Base-by-base conservation (phyloP, 495 filamentous ascomycete genomes). In the Xylaria scruposa region DNA sequence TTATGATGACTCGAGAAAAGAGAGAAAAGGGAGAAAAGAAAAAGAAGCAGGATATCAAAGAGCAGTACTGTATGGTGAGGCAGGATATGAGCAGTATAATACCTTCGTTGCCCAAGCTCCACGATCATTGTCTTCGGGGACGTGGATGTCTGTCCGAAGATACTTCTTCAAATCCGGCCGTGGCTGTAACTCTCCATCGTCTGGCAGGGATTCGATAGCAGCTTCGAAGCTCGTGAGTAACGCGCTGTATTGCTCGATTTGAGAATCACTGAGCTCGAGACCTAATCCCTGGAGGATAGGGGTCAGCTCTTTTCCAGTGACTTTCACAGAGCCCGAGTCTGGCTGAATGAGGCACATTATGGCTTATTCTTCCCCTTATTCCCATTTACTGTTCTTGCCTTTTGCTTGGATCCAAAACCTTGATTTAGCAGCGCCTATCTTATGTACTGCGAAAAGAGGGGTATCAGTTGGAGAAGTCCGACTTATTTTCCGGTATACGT, bases 101-200 rank as follows among this genome's bases (percentile, higher is more conserved):
- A 73, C 77, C 63, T 79, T 79, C 0, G 75, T 77, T 54, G 78
- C 78, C 78, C 78, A 80, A 17, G 60, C 78, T 13, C 77, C 77
- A 13, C 64, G 33, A 4, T 78, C 74, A 5, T 68, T 79, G 36
- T 80, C 73, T 33, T 75, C 73, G 17, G 77, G 78, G 2, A 78
- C 71, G 21, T 78, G 77, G 7, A 79, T 76, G 46, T 80, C 67
- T 4, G 54, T 75, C 31, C 78, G 74, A 1, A 77, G 77, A 31
- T 76, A 75, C 12, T 76, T 78, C 15, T 40, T 36, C 9, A 79
- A 59, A 54, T 80, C 76, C 0, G 78, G 77, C 36, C 56, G 54
- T 33, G 77, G 77, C 24, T 72, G 68, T 31, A 77, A 63, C 44
- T 40, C n/a, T 24, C 67, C 68, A 42, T 74, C 77, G 58, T 77